Evolutionary conservation across 2,329 filamentous ascomycete species (phyloP).

Genomic region (Pseudopithomyces maydicus): DNA sequence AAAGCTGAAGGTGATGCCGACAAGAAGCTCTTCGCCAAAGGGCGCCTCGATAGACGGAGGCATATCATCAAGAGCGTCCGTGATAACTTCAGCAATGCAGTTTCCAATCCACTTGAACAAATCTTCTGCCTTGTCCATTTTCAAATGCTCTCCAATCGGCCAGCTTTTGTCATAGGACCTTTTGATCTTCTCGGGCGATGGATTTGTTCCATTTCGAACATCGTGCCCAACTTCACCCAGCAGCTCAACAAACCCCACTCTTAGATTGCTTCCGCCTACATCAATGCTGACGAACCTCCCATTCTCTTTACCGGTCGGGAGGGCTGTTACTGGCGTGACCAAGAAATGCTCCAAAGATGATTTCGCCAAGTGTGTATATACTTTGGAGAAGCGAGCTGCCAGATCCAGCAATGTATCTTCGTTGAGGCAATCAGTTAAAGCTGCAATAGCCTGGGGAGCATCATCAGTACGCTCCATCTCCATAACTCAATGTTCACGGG

Average conservation of each 20-base stretch:
- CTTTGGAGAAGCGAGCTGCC: constrained; percentile 42
- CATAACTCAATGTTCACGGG: constrained; percentile 16
- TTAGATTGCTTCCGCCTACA: constrained; percentile 71
- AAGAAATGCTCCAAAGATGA: constrained; percentile 47
- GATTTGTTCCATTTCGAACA: constrained; percentile 20
- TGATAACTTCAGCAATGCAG: constrained; percentile 75
- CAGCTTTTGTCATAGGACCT: constrained; percentile 71
- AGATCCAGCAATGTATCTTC: constrained; percentile 37
- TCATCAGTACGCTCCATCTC: constrained; percentile 12
- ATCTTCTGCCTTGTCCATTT: constrained; percentile 74
- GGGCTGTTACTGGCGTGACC: constrained; percentile 45
- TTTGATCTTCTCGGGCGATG: constrained; percentile 50
- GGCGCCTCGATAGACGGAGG: constrained; percentile 29
- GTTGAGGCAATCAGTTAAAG: constrained; percentile 42
- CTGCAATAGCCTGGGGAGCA: constrained; percentile 24
- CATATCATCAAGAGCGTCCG: constrained; percentile 56
- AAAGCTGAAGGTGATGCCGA: constrained; percentile 74
- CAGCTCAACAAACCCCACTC: constrained; percentile 71
- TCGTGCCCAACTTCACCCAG: constrained; percentile 50
- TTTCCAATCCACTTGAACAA: constrained; percentile 82
- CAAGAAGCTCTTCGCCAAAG: constrained; percentile 55
- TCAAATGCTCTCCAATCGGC: constrained; percentile 75
- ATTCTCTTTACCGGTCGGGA: constrained; percentile 65
- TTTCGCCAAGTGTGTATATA: constrained; percentile 39
- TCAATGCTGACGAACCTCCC: constrained; percentile 55